phyloP scores from a whole-genome alignment of 257 asterid genomes.

The Solanum rostratum region DNA sequence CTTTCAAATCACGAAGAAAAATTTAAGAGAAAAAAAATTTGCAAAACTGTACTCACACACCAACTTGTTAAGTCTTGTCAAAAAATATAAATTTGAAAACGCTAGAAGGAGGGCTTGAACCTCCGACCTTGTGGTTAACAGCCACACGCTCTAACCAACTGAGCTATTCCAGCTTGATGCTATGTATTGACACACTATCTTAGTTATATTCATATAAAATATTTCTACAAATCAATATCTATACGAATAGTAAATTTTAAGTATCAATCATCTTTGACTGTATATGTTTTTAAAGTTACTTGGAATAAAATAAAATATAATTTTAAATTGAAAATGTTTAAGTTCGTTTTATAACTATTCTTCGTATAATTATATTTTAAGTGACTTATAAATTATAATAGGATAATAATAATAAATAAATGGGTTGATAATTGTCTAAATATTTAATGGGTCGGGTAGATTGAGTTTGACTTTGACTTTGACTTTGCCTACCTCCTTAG shows the following conservation, averaged over 20 bases:
- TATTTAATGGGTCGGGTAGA: accelerated
- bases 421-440: too few species aligned
- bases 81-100: neutral
- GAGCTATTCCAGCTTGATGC: conserved; percentile 22
- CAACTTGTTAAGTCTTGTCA: too few species aligned
- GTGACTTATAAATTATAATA: neutral
- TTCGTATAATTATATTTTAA: neutral
- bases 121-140: conserved; percentile 99
- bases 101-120: conserved; percentile 72
- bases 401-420: neutral
- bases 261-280: too few species aligned
- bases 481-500: too few species aligned
- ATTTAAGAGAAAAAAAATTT: neutral
- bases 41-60: neutral
- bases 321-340: neutral
- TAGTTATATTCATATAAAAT: too few species aligned
- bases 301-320: too few species aligned
- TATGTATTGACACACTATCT: too few species aligned
- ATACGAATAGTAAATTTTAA: too few species aligned
- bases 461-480: too few species aligned
- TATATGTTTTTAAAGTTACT: too few species aligned
- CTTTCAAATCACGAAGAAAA: neutral
- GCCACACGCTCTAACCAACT: conserved; percentile 99
- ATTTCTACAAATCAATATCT: too few species aligned
- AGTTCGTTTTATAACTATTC: neutral